Base-by-base conservation (phyloP, 257 asterid species). In the Solanum etuberosum region DNA sequence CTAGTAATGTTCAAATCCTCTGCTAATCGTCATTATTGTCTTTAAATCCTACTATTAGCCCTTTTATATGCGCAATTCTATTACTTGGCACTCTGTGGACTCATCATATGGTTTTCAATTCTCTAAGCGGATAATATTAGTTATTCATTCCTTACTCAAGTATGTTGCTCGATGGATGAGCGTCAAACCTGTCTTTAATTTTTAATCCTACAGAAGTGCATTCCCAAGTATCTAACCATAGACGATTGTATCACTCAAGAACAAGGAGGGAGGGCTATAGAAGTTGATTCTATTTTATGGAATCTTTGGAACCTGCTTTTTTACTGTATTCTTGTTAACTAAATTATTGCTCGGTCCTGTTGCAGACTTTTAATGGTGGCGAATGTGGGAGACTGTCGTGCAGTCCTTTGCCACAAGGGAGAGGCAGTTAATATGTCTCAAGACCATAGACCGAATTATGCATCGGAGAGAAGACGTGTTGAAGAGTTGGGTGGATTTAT, bases 371-470 rank as follows among this genome's bases (percentile, higher is more conserved):
- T 95, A 86, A 86, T 95, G 95, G 98, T 95, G 90, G 98, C 98
- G 1, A 95, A 95, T 70, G 98, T 91, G 0, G 98, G 98, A 59
- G 98, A 95, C 67, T 95, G 98, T 89, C 90, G 98, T 86, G 98
- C 98, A 65, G 98, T 95, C 85, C 98, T 95, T n/a, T 92, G 94
- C 90, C 93, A 97, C 74, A 94, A 93, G 89, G 98, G 98, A 9
- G 92, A 91, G 90, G 97, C 98, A 4, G 88, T 95, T 6, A 91
- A 93, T 16, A 94, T 95, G 98, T 95, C 98, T 61, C 97, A 91
- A 90, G 98, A 95, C 87, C 98, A 95, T 89, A 89, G 95, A 59
- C 98, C 98, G 2, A 89, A 71, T 87, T 90, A 89, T 73, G 83
- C 93, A 54, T 57, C 88, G 1, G 98, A 95, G 90, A 90, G 93